Percentiles rank a stretch among this genome's conserved stretches.
These are phyloP conservation scores for Populus tomentosa DNA, from an alignment of 441 rosid genomes.

Conservation along the genomic window DNA sequence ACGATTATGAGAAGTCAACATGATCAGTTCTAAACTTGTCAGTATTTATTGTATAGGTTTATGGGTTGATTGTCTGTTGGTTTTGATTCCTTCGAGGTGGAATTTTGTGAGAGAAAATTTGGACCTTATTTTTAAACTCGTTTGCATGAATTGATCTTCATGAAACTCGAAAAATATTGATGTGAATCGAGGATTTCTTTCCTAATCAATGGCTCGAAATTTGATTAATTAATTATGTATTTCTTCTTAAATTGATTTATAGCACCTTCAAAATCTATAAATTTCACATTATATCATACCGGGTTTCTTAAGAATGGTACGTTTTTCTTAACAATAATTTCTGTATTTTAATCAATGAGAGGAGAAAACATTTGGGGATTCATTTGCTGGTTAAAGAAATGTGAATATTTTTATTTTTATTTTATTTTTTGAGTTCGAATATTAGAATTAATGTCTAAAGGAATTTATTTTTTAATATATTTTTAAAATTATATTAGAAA, in stretches of 20 bases:
- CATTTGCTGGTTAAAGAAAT: neutral
- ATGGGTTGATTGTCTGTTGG: neutral
- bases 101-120: no score
- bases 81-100: no score
- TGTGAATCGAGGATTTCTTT: neutral
- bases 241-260: neutral
- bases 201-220: neutral
- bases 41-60: neutral
- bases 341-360: no score
- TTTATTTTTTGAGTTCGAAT: neutral
- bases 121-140: neutral
- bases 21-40: neutral
- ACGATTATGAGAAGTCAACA: conserved; percentile 1
- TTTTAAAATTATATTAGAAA: no score
- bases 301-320: no score
- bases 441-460: neutral
- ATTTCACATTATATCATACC: neutral
- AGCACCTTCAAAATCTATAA: neutral
- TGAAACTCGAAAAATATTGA: neutral
- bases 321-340: no score
- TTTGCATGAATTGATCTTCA: neutral
- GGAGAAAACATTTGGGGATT: neutral
- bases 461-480: neutral
- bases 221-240: no score
- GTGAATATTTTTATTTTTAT: no score